These are phyloP conservation scores for Podila epicladia DNA, from an alignment of 192 early-diverging fungal species.

Conservation along the genomic window DNA sequence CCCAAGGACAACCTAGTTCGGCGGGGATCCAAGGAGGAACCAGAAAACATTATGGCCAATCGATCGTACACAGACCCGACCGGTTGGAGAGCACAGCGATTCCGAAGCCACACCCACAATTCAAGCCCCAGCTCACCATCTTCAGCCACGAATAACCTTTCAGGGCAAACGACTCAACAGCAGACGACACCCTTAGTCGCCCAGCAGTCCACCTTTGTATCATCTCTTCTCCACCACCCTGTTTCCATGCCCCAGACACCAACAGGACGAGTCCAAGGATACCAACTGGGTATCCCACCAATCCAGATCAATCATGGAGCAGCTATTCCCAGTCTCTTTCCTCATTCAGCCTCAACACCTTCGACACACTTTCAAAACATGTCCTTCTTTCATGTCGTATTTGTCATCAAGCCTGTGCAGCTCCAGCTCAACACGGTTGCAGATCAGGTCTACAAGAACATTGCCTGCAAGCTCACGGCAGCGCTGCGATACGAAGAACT, in stretches of 20 bases:
- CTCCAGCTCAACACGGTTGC: slow-evolving; percentile 67
- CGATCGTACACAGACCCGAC: slow-evolving; percentile 26
- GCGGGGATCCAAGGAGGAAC: slow-evolving; percentile 35
- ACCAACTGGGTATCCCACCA: slow-evolving; percentile 15
- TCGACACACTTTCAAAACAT: slow-evolving; percentile 53
- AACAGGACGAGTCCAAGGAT: slow-evolving; percentile 17
- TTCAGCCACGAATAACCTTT: slow-evolving; percentile 13
- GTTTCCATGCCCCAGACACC: slow-evolving; percentile 49
- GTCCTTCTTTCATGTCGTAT: slow-evolving; percentile 84
- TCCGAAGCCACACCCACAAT: slow-evolving; percentile 40
- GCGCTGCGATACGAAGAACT: slow-evolving; percentile 84
- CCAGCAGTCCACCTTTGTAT: slow-evolving; percentile 16
- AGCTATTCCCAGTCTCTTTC: slow-evolving; percentile 10
- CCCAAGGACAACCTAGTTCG: slow-evolving; percentile 18
- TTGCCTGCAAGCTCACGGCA: slow-evolving; percentile 73
- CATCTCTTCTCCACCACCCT: slow-evolving; percentile 33
- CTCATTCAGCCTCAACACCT: slow-evolving; percentile 20
- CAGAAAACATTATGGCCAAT: slow-evolving; percentile 7
- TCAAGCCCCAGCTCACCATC: slow-evolving; percentile 25
- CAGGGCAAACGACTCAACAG: slow-evolving; percentile 18
- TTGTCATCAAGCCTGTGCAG: slow-evolving; percentile 68
- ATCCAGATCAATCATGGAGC: slow-evolving; percentile 34
- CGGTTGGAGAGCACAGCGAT: slow-evolving; percentile 27
- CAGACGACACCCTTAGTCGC: slow-evolving; percentile 23
- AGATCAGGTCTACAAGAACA: slow-evolving; percentile 75